A percentile compares a stretch with the other conserved stretches of the same genome.
Evolutionary conservation across 345 rosid genomes (phyloP).

Genomic region (Luvunga scandens): DNA sequence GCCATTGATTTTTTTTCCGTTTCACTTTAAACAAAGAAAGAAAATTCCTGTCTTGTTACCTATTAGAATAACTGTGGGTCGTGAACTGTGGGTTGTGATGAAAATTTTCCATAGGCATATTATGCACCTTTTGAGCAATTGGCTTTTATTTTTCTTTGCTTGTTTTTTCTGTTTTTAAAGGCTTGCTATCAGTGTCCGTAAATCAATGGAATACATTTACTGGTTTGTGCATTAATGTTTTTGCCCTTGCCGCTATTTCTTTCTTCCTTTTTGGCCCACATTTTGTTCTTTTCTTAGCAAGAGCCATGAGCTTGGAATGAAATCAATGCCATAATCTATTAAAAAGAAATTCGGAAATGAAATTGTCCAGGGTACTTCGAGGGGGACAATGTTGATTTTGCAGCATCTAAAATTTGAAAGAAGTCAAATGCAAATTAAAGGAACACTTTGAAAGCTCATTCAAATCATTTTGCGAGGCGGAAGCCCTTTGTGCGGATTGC

Average conservation of each 20-base stretch:
- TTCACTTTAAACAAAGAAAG: background rate
- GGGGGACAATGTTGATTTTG: too few relatives aligned
- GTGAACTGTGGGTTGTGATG: constrained; percentile 19
- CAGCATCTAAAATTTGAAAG: too few relatives aligned
- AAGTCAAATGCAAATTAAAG: too few relatives aligned
- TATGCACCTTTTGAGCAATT: constrained; percentile 14
- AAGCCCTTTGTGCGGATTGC: too few relatives aligned
- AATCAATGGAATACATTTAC: constrained; percentile 23
- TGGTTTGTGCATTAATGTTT: constrained; percentile 12
- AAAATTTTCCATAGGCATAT: constrained; percentile 20
- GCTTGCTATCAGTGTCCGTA: constrained; percentile 5
- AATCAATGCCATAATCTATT: too few relatives aligned
- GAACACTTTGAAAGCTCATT: too few relatives aligned
- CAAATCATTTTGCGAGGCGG: too few relatives aligned
- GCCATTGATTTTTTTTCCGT: constrained; percentile 6
- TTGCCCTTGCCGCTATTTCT: background rate
- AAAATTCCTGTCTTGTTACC: constrained; percentile 7
- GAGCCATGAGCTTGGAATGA: too few relatives aligned
- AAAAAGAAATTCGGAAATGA: too few relatives aligned
- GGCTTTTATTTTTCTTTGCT: constrained; percentile 1
- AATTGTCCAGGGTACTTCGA: too few relatives aligned
- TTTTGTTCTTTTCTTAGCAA: too few relatives aligned
- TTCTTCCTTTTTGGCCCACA: too few relatives aligned
- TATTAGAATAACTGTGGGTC: constrained; percentile 23
- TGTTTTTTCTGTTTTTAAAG: background rate